Percentiles rank a stretch among this genome's conserved stretches.
These are phyloP conservation scores for Nepenthes gracilis DNA, from an alignment of 148 eudicot species.

Conservation along the genomic window DNA sequence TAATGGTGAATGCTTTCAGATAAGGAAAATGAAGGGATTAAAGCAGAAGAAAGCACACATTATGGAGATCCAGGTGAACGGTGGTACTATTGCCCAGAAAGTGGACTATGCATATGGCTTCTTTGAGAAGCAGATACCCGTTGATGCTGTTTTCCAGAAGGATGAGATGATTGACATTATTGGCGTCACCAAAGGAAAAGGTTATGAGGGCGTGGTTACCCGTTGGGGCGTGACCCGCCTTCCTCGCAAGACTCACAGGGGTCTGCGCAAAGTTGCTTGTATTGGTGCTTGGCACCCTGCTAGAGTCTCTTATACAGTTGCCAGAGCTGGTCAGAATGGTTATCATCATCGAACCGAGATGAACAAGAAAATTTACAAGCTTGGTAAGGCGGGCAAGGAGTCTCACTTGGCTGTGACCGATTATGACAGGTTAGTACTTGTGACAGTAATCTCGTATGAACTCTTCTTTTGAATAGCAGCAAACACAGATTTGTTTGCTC, in stretches of 20 bases:
- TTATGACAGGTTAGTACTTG: constrained; percentile 44
- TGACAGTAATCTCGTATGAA: too few relatives aligned
- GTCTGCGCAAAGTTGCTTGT: constrained; percentile 73
- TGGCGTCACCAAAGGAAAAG: constrained; percentile 74
- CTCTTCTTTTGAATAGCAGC: too few relatives aligned
- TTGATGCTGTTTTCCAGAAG: constrained; percentile 73
- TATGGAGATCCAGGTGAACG: constrained; percentile 81
- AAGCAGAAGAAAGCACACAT: constrained; percentile 78
- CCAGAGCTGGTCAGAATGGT: constrained; percentile 76
- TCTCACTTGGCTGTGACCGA: constrained; percentile 47
- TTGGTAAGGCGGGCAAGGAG: constrained; percentile 45
- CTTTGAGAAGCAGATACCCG: constrained; percentile 68
- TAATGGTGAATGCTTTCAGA: constrained; percentile 17
- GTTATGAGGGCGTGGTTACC: constrained; percentile 72
- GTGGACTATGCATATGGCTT: constrained; percentile 66
- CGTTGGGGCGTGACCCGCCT: constrained; percentile 81
- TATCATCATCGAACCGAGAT: constrained; percentile 72
- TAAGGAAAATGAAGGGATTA: constrained; percentile 79
- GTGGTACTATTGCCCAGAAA: constrained; percentile 67
- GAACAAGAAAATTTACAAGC: constrained; percentile 75
- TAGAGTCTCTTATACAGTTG: constrained; percentile 68
- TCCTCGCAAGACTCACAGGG: constrained; percentile 76
- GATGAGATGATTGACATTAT: constrained; percentile 75
- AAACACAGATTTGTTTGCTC: not conserved
- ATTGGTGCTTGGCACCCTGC: constrained; percentile 79